Percentiles rank a stretch among this genome's conserved stretches.
Evolutionary conservation across 805 yeast genomes (phyloP).

Genomic region (Spathaspora passalidarum): DNA sequence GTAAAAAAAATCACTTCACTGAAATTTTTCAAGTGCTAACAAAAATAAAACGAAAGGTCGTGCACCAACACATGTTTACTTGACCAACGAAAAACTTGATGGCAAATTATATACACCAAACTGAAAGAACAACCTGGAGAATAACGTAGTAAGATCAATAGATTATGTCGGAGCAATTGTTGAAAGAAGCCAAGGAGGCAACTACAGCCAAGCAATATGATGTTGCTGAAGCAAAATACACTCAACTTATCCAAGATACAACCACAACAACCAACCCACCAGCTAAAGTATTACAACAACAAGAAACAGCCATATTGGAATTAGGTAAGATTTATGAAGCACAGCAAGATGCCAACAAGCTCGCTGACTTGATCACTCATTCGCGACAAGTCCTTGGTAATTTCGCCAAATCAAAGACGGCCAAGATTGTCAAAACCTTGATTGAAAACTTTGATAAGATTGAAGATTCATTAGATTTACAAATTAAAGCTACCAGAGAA

Average conservation of each 20-base stretch:
- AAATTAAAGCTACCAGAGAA: constrained; percentile 70
- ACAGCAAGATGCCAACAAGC: constrained; percentile 45
- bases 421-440: constrained; percentile 79
- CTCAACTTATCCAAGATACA: constrained; percentile 39
- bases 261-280: constrained; percentile 10
- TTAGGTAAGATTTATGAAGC: constrained; percentile 69
- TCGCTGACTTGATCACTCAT: constrained; percentile 59
- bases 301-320: constrained; percentile 69
- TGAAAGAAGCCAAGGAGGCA: constrained; percentile 63
- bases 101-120: not conserved
- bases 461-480: constrained; percentile 62
- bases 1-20: not conserved
- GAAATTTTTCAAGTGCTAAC: not conserved
- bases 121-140: not conserved
- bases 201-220: constrained; percentile 45
- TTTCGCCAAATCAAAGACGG: constrained; percentile 91
- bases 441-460: constrained; percentile 73
- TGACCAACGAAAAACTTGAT: not conserved
- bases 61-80: not conserved
- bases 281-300: constrained; percentile 34
- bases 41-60: not conserved
- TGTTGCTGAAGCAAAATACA: constrained; percentile 61
- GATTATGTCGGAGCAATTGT: constrained; percentile 21
- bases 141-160: not conserved
- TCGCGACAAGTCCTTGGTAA: constrained; percentile 71